Evolutionary conservation across 2,329 filamentous ascomycete species (phyloP).

Genomic region (Epichloe gansuensis): DNA sequence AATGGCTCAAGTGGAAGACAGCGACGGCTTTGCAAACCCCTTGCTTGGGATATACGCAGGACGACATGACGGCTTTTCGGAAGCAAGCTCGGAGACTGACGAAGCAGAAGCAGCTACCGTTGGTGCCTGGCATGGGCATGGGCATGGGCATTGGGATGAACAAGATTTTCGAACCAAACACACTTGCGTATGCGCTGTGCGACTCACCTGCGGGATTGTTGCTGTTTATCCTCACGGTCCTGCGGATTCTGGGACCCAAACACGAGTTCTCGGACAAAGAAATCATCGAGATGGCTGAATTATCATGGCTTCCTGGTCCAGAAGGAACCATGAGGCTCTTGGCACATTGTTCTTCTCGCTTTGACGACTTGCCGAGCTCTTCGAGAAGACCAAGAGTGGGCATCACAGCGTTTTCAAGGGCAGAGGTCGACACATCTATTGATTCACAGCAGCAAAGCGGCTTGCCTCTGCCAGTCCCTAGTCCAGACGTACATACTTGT

Average conservation of each 20-base stretch:
- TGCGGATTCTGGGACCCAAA: conserved; percentile 28
- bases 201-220: conserved; percentile 48
- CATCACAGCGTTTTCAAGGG: conserved; percentile 34
- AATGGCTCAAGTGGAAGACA: conserved; percentile 43
- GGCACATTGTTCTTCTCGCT: conserved; percentile 28
- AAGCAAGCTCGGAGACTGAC: conserved; percentile 8
- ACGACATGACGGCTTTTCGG: conserved; percentile 35
- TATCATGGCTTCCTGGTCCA: conserved; percentile 55
- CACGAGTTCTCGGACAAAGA: conserved; percentile 35
- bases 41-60: conserved; percentile 42
- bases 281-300: conserved; percentile 45
- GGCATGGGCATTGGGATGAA: conserved; percentile 19
- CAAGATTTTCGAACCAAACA: conserved; percentile 35
- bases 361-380: conserved; percentile 14
- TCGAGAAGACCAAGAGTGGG: conserved; percentile 26
- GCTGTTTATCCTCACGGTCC: conserved; percentile 36
- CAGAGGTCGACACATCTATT: conserved; percentile 10
- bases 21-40: conserved; percentile 35
- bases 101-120: conserved; percentile 8
- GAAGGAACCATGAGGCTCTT: conserved; percentile 47
- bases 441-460: background rate
- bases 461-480: conserved; percentile 12
- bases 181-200: conserved; percentile 45
- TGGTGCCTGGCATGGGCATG: conserved; percentile 13
- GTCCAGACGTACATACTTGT: conserved; percentile 26